Evolutionary conservation across 2,329 filamentous ascomycete genomes (phyloP).

Genomic region (Diaporthe aspalathi): DNA sequence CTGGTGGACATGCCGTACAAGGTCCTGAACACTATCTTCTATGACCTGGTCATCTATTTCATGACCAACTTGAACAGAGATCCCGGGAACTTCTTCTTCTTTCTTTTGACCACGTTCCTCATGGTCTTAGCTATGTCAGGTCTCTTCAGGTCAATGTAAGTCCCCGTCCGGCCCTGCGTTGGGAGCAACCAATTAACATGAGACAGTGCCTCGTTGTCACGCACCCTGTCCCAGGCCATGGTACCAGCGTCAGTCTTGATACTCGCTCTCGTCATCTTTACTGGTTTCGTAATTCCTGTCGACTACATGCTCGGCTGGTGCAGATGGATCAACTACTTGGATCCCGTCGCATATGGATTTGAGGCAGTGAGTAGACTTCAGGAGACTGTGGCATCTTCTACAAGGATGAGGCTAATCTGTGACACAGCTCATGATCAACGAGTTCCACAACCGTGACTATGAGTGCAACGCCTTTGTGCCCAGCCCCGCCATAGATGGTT

Average conservation of each 20-base stretch:
- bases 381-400: neutral
- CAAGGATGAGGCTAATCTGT: neutral
- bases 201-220: constrained; percentile 79
- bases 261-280: constrained; percentile 75
- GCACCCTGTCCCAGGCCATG: constrained; percentile 74
- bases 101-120: constrained; percentile 79
- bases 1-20: constrained; percentile 88
- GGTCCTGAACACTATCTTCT: constrained; percentile 75
- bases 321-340: constrained; percentile 84
- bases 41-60: constrained; percentile 88
- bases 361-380: constrained; percentile 67
- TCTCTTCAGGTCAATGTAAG: constrained; percentile 67
- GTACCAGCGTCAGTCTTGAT: constrained; percentile 72
- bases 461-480: constrained; percentile 61
- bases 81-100: constrained; percentile 85
- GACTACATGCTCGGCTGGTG: constrained; percentile 83
- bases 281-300: constrained; percentile 76
- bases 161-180: no score
- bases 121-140: constrained; percentile 85
- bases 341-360: constrained; percentile 84
- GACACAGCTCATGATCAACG: constrained; percentile 73
- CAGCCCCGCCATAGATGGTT: constrained; percentile 48
- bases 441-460: constrained; percentile 77
- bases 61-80: constrained; percentile 83
- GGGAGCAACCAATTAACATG: constrained; percentile 50